A percentile compares a stretch with the other conserved stretches of the same genome.
phyloP scores from a whole-genome alignment of 192 early-diverging fungal species.

The Coemansia asiatica region DNA sequence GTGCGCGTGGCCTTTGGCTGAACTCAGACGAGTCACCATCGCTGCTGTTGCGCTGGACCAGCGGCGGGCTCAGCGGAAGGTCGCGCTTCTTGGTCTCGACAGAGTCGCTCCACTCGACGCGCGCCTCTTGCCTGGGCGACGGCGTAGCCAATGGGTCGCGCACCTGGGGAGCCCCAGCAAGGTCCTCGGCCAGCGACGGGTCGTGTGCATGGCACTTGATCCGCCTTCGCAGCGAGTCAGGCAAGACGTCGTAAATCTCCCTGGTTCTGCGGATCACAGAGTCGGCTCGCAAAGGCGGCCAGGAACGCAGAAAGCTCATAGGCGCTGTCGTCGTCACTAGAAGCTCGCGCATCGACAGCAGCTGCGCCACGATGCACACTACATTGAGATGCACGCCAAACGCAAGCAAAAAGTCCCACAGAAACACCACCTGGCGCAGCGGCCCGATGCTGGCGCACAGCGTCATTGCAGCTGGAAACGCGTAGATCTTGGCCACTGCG shows the following conservation, averaged over 20 bases:
- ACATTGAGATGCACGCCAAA: slow-evolving; percentile 94
- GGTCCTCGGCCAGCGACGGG: slow-evolving; percentile 29
- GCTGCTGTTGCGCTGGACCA: background rate
- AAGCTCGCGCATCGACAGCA: slow-evolving; percentile 74
- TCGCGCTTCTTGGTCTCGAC: slow-evolving; percentile 34
- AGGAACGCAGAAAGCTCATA: slow-evolving; percentile 45
- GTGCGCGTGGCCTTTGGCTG: slow-evolving; percentile 15
- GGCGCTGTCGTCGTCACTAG: slow-evolving; percentile 58
- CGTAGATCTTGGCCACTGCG: slow-evolving; percentile 78
- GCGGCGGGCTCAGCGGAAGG: slow-evolving; percentile 19
- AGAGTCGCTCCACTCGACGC: background rate
- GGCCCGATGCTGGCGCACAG: slow-evolving; percentile 88
- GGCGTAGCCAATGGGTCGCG: slow-evolving; percentile 23
- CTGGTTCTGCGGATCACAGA: slow-evolving; percentile 43
- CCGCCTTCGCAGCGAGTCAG: slow-evolving; percentile 15
- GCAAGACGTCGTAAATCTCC: slow-evolving; percentile 40
- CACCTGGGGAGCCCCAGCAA: slow-evolving; percentile 31
- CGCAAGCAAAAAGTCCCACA: slow-evolving; percentile 93
- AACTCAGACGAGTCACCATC: background rate
- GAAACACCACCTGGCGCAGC: slow-evolving; percentile 72
- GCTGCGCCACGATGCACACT: slow-evolving; percentile 81
- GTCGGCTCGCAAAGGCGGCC: slow-evolving; percentile 46
- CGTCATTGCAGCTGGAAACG: slow-evolving; percentile 88
- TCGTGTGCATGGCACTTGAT: slow-evolving; percentile 49
- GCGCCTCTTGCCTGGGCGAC: background rate